Evolutionary conservation across 2,329 filamentous ascomycete species (phyloP).

Genomic region (Aspergillus phoenicis): DNA sequence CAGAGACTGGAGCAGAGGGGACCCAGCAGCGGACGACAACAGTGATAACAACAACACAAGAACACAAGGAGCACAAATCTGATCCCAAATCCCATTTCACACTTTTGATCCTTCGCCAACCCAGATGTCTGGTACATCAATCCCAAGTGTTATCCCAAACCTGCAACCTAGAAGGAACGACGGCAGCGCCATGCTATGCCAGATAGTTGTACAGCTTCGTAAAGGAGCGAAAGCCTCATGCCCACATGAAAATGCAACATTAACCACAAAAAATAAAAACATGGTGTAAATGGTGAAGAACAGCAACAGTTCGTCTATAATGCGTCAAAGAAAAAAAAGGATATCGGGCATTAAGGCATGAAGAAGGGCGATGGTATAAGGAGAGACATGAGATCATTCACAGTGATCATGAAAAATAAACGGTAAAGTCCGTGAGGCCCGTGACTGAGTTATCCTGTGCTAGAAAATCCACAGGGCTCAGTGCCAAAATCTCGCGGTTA

Average conservation of each 20-base stretch:
- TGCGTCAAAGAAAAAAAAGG: slow-evolving; percentile 26
- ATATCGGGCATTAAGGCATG: slow-evolving; percentile 36
- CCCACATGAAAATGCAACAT: slow-evolving; percentile 32
- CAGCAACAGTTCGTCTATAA: slow-evolving; percentile 39
- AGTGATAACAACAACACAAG: background rate
- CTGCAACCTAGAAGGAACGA: slow-evolving; percentile 42
- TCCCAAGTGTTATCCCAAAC: slow-evolving; percentile 28
- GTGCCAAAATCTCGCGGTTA: slow-evolving; percentile 27
- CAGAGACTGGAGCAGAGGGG: background rate
- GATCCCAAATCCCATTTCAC: slow-evolving; percentile 15
- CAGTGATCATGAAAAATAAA: slow-evolving; percentile 23
- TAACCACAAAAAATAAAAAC: slow-evolving; percentile 26
- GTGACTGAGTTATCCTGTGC: slow-evolving; percentile 19
- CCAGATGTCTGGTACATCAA: slow-evolving; percentile 19
- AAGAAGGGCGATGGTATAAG: slow-evolving; percentile 27
- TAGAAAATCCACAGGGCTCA: slow-evolving; percentile 25
- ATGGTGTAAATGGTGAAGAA: slow-evolving; percentile 30
- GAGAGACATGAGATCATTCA: slow-evolving; percentile 39
- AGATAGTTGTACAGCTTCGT: slow-evolving; percentile 38
- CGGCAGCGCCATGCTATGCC: slow-evolving; percentile 42
- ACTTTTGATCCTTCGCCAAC: slow-evolving; percentile 24
- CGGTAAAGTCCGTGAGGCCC: slow-evolving; percentile 5
- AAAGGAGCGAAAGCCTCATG: slow-evolving; percentile 40
- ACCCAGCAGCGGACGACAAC: background rate
- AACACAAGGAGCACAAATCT: background rate